Base-by-base conservation (phyloP, 2,329 filamentous ascomycete species). In the Fusarium lateritium region DNA sequence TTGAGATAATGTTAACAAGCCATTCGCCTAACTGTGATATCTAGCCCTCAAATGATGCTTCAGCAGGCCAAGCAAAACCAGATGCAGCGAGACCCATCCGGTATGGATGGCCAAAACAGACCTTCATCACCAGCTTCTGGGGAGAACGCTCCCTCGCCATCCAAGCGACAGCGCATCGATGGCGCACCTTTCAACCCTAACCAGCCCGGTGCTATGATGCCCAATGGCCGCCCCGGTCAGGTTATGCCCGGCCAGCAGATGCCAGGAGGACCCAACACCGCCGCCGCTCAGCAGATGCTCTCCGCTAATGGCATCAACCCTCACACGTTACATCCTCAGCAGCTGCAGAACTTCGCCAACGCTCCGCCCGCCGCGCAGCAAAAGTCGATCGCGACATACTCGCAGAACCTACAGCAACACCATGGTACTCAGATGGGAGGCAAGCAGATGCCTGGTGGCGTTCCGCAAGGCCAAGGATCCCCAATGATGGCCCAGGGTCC, bases 131-230 rank as follows among this genome's bases (percentile, higher is more conserved):
- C 95, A 9, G 89, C 90, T 51, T 91, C 91, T 38, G 91, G 90
- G 56, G 94, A 98, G 54, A 96, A 96, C 75, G 94, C 93, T 26
- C 94, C 94, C 6, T 98, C 95, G 33, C 95, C 95, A 3, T 95
- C 92, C 67, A 98, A 98, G 83, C 89, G 94, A 75, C 93, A 91
- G 60, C 92, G 94, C 59, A 87, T 97, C 64, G 90, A 91, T 75
- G 88, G 89, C 74, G 85, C 86, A 34, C 86, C 86, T 11, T 94
- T 93, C 80, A 93, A 93, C 77, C 89, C 90, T 67, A 90, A 90
- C 76, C 91, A 91, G 73, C 82, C 82, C 59, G 84, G 81, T 10
- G 73, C 66, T 67, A 92, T 94, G 87, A 91, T 92, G 82, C 88
- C 89, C 56, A 93, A 93, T 79, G 92, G 91, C 73, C 88, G 89